Percentiles rank a stretch among this genome's conserved stretches.
These are phyloP conservation scores for Sextonia rubra DNA, from an alignment of 164 flowering plant species.

Conservation along the genomic window DNA sequence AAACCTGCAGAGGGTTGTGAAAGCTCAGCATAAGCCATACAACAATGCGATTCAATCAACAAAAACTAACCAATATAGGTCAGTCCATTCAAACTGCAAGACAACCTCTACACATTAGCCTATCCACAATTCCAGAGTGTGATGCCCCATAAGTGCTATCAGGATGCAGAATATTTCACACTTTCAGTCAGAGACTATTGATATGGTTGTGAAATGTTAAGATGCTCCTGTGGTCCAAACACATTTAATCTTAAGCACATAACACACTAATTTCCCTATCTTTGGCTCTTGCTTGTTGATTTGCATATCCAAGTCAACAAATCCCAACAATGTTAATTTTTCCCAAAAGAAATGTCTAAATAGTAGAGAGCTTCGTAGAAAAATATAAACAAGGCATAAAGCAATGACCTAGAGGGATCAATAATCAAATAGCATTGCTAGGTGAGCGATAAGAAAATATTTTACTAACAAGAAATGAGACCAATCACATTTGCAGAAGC, in stretches of 20 bases:
- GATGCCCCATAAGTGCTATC: not conserved
- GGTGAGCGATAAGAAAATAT: too few species aligned
- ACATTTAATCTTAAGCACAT: not conserved
- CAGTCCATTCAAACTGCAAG: not conserved
- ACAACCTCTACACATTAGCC: not conserved
- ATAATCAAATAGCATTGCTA: too few species aligned
- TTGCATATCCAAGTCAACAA: too few species aligned
- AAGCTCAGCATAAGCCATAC: not conserved
- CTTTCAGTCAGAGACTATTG: not conserved
- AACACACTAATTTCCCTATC: too few species aligned
- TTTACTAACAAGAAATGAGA: too few species aligned
- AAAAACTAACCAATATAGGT: not conserved
- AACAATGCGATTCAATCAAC: not conserved
- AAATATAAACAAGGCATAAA: too few species aligned
- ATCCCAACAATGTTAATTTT: too few species aligned
- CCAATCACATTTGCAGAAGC: too few species aligned
- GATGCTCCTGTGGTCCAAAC: not conserved
- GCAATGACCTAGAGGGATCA: too few species aligned
- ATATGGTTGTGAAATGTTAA: not conserved
- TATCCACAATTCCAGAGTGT: not conserved
- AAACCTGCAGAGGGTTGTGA: conserved; percentile 42
- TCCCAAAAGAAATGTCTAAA: too few species aligned
- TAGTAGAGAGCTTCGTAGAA: too few species aligned
- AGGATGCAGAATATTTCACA: not conserved
- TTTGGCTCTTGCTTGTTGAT: too few species aligned